Evolutionary conservation across 2,329 filamentous ascomycete species (phyloP).

Genomic region (Drechslerella coelobrocha): DNA sequence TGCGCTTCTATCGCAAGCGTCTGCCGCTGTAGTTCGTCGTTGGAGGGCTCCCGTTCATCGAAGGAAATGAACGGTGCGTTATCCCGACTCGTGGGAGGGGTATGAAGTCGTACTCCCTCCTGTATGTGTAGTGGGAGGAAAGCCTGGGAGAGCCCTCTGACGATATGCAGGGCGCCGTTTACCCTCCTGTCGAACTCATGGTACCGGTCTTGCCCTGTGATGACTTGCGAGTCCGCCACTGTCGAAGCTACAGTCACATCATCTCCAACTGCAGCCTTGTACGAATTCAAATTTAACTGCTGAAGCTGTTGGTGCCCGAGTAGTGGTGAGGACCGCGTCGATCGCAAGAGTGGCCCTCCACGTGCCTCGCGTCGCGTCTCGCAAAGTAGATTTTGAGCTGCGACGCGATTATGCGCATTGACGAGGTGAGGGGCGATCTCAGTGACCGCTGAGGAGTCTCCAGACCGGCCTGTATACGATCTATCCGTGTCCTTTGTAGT

Average conservation of each 20-base stretch:
- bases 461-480: slow-evolving; percentile 25
- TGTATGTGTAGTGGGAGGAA: slow-evolving; percentile 41
- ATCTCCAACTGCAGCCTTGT: slow-evolving; percentile 17
- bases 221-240: slow-evolving; percentile 33
- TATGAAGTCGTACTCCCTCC: slow-evolving; percentile 31
- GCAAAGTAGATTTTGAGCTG: slow-evolving; percentile 13
- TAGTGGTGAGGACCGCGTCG: slow-evolving; percentile 33
- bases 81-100: slow-evolving; percentile 16
- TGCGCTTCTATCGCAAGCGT: slow-evolving; percentile 39
- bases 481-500: slow-evolving; percentile 20
- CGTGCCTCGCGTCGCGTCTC: slow-evolving; percentile 36
- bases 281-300: slow-evolving; percentile 19
- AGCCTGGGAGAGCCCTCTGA: slow-evolving; percentile 31
- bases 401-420: slow-evolving; percentile 15
- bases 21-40: slow-evolving; percentile 39
- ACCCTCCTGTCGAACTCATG: slow-evolving; percentile 38
- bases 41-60: slow-evolving; percentile 35
- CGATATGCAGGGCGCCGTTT: slow-evolving; percentile 43
- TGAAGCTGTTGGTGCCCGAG: slow-evolving; percentile 12
- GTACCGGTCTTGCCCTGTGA: slow-evolving; percentile 38
- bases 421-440: slow-evolving; percentile 38
- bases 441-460: slow-evolving; percentile 39
- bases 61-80: slow-evolving; percentile 35
- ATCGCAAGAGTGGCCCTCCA: slow-evolving; percentile 20
- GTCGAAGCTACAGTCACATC: slow-evolving; percentile 34